phyloP scores from a whole-genome alignment of 2,329 filamentous ascomycete species.

The Coniella vitis region DNA sequence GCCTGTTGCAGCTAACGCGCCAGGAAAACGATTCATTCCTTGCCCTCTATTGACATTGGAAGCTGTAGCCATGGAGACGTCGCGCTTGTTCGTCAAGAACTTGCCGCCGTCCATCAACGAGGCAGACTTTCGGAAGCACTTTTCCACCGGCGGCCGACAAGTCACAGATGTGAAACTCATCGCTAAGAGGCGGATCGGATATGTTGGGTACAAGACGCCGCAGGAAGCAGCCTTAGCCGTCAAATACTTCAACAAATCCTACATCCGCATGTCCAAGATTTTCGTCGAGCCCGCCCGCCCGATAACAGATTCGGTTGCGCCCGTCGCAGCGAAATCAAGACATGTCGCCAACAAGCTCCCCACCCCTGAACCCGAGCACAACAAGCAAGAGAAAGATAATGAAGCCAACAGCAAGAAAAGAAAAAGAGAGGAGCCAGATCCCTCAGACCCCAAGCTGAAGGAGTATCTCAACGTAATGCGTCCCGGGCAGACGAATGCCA shows the following conservation, averaged over 20 bases:
- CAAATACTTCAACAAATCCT: slow-evolving; percentile 92
- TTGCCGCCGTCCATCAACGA: slow-evolving; percentile 81
- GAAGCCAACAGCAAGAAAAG: slow-evolving; percentile 54
- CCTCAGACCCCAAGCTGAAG: slow-evolving; percentile 70
- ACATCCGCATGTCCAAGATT: slow-evolving; percentile 93
- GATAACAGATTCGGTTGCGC: slow-evolving; percentile 36
- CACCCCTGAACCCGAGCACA: slow-evolving; percentile 13
- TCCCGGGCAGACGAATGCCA: slow-evolving; percentile 53
- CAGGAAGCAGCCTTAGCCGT: slow-evolving; percentile 77
- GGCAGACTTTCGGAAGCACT: slow-evolving; percentile 82
- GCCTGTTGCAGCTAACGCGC: not conserved
- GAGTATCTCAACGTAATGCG: slow-evolving; percentile 85
- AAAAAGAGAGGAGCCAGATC: slow-evolving; percentile 53
- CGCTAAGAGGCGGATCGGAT: slow-evolving; percentile 83
- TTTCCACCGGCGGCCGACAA: slow-evolving; percentile 62
- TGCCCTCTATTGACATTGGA: slow-evolving; percentile 1
- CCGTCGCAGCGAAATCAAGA: slow-evolving; percentile 19
- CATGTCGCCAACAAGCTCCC: slow-evolving; percentile 9
- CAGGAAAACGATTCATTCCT: not conserved
- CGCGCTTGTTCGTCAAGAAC: slow-evolving; percentile 71
- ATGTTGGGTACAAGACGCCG: slow-evolving; percentile 83
- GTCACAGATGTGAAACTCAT: slow-evolving; percentile 93
- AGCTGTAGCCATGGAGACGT: slow-evolving; percentile 41
- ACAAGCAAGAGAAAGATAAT: slow-evolving; percentile 16
- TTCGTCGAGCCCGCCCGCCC: slow-evolving; percentile 81